Base-by-base conservation (phyloP, 306 rosid species). In the Gleditsia sinensis region DNA sequence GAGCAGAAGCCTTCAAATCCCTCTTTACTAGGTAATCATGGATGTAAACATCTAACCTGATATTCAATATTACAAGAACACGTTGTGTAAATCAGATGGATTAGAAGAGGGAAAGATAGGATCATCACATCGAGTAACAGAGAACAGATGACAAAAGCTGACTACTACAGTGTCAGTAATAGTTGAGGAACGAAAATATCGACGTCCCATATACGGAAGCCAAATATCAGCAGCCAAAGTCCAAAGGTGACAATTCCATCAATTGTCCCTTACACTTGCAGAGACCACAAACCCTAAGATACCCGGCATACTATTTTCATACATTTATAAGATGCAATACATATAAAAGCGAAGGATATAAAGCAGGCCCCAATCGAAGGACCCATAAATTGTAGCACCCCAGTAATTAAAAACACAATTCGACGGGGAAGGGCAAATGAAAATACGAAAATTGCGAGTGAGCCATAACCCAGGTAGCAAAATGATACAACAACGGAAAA, bases 1-100 rank as follows among this genome's bases (percentile, higher is more conserved):
- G 96, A 64, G 99, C 99, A 60, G 99, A 88, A 85, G 95, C 97
- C 82, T 90, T 94, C 80, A 94, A 92, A 75, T 94, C 99, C 81
- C 99, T 87, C 85, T 94, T 94, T 65, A 94, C 99, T 50, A 94
- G 81, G 78, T 94, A 94, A 86, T 94, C 99, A 62, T 94, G 93
- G 82, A 94, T 94, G 68, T 94, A 94, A 67, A 94, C 99, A 92
- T 94, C 99, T 78, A 94, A 83, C 99, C 99, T 94, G 86, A 81
- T 74, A 72, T 70, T 51, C 13, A 74, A 76, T 6, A 30, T 59
- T 42, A 58, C 40, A 83, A 69, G 37, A 80, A 84, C 61, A 69
- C 49, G 37, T 76, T 56, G 50, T 36, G 55, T 53, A 60, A 80
- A 73, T 67, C 80, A 75, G 4, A 61, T 63, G 49, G 60, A 36